phyloP scores from a whole-genome alignment of 331 rosid genomes.

The Acacia concinna region DNA sequence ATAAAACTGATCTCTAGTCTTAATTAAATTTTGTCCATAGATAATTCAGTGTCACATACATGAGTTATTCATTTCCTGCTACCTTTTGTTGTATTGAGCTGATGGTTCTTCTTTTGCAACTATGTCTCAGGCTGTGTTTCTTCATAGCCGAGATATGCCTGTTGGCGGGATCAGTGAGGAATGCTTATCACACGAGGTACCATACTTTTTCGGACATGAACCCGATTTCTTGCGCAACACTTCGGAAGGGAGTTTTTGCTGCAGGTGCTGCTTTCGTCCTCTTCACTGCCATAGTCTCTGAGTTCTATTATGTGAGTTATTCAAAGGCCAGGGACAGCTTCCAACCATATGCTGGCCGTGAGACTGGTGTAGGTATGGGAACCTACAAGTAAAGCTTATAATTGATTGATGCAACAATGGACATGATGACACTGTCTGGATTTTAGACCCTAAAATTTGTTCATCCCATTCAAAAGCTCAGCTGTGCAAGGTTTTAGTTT shows the following conservation, averaged over 20 bases:
- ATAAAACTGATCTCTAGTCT: constrained; percentile 9
- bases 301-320: constrained; percentile 78
- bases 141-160: constrained; percentile 85
- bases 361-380: constrained; percentile 83
- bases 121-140: constrained; percentile 72
- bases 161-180: constrained; percentile 89
- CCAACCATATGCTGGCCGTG: constrained; percentile 68
- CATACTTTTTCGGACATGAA: constrained; percentile 33
- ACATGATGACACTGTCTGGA: constrained; percentile 32
- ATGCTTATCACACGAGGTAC: constrained; percentile 93
- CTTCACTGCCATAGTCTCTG: constrained; percentile 68
- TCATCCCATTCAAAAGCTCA: constrained; percentile 30
- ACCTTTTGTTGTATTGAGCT: constrained; percentile 11
- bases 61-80: constrained; percentile 15
- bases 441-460: constrained; percentile 20
- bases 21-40: background rate
- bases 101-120: constrained; percentile 9
- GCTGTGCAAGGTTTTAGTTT: constrained; percentile 31
- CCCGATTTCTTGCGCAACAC: constrained; percentile 63
- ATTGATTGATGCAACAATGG: constrained; percentile 20
- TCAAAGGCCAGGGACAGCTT: constrained; percentile 77
- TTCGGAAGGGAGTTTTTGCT: constrained; percentile 90
- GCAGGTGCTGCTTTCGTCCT: constrained; percentile 88
- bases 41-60: background rate
- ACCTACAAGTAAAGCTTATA: constrained; percentile 55